phyloP scores from a whole-genome alignment of 2,329 filamentous ascomycete species.

The Sclerotinia spermophila region DNA sequence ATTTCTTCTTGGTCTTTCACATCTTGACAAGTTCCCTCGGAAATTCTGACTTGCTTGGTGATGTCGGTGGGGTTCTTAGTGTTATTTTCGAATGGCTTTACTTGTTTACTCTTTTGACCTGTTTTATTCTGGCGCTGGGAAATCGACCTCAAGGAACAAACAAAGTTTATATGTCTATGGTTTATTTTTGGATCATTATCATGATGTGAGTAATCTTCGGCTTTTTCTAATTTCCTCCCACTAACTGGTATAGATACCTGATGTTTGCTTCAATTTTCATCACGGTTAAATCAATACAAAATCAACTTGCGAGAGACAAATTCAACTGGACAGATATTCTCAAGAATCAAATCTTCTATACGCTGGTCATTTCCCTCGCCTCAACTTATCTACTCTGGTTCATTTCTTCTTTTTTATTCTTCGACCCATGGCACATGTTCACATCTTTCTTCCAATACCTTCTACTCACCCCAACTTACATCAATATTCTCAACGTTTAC shows the following conservation, averaged over 20 bases:
- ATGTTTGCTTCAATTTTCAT: constrained; percentile 95
- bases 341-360: constrained; percentile 88
- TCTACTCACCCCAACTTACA: constrained; percentile 84
- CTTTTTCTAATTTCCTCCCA: neutral
- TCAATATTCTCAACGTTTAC: constrained; percentile 96
- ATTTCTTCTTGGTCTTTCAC: constrained; percentile 98
- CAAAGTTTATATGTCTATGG: constrained; percentile 91
- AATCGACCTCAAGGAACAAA: constrained; percentile 94
- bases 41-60: constrained; percentile 64
- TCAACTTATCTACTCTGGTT: constrained; percentile 94
- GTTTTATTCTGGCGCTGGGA: constrained; percentile 90
- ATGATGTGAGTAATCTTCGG: constrained; percentile 65
- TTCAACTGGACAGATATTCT: constrained; percentile 67
- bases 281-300: constrained; percentile 78
- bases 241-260: constrained; percentile 59
- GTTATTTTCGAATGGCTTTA: constrained; percentile 97
- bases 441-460: constrained; percentile 92
- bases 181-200: constrained; percentile 95
- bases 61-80: constrained; percentile 73
- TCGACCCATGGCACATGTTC: constrained; percentile 99
- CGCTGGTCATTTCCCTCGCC: constrained; percentile 83
- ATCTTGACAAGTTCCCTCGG: constrained; percentile 92
- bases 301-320: constrained; percentile 56
- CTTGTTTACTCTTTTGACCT: constrained; percentile 84
- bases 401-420: constrained; percentile 90